Base-by-base conservation (phyloP, 345 rosid species). In the Draba incana region DNA sequence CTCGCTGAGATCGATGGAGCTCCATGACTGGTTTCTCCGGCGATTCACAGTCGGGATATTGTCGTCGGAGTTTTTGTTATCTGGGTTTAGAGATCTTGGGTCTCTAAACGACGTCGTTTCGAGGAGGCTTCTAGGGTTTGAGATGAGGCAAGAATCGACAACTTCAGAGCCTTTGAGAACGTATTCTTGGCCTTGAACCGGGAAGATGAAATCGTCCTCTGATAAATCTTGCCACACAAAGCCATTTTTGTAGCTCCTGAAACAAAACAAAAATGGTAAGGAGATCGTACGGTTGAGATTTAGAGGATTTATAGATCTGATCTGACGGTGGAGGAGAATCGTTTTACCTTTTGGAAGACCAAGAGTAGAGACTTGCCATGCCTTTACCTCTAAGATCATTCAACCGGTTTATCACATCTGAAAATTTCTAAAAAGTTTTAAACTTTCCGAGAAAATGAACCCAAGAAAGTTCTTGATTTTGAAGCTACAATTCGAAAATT, bases 101-200 rank as follows among this genome's bases (percentile, higher is more conserved):
- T 77, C 71, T 3, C 86, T 76, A 28, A 82, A 81, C 5, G 97
- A 81, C 47, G 85, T 38, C 12, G 87, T 71, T 30, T 75, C 43
- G 53, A 88, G 88, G 41, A 76, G 69, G 42, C 82, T 77, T 3
- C 80, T 64, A 0, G 82, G 70, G 64, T 51, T 79, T 2, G 77
- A 39, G 54, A 62, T 10, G 12, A 69, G 66, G 47, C 82, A 67
- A 68, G 77, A 80, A 59, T 85, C 84, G 38, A 82, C 81, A 52
- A 93, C 84, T 75, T 90, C 94, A 35, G 98, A 85, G 75, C 98
- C 98, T 80, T 93, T 93, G 73, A 93, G 96, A 13, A 93, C 87
- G 64, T 93, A 93, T 59, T 93, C 98, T 53, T 80, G 84, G 37
- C 89, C 92, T 75, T 88, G 97, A 12, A 93, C 86, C 0, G 98